Base-by-base conservation (phyloP, 2,329 filamentous ascomycete species). In the Hymenoscyphus linearis region DNA sequence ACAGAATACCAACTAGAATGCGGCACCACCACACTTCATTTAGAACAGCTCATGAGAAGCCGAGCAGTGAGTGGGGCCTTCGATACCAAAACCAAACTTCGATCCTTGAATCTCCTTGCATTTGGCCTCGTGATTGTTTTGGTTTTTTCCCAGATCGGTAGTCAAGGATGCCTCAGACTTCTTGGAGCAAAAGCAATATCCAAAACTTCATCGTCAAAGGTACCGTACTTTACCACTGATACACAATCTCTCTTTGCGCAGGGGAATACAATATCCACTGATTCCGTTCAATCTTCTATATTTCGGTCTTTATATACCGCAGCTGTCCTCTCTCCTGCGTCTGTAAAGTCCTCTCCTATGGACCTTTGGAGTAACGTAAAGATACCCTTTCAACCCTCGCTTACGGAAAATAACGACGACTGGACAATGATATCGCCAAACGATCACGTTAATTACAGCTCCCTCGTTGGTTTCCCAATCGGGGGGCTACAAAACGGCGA, bases 41-140 rank as follows among this genome's bases (percentile, higher is more conserved):
- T 67, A 7, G 64, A 67, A 56, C 64, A 64, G 50, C 44, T 67
- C 10, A 56, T 67, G 56, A 62, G 65, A 18, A 64, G 63, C 55
- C 54, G 27, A 25, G 63, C 59, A 7, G 31, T 64, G 7, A 50
- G 55, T 9, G 53, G 34, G 12, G 52, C 63, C 18, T 47, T 65
- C 22, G 27, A 54, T 3, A 65, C 63, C 7, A 61, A 63, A 47
- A 31, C 50, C 10, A 56, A 60, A 6, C 58, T 66, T 25, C 26
- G 62, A 26, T 54, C 53, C 2, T 56, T 62, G 35, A 64, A 64
- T 31, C 25, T 60, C 14, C 37, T 62, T 7, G 60, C 57, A 0
- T 12, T 66, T 2, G 35, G 57, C 2, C 54, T 67, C 10, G n/a
- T 67, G 4, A n/a, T 22, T 9, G 7, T 64, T 4, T 67, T 64